phyloP scores from a whole-genome alignment of 345 rosid species.

The Laguncularia racemosa region DNA sequence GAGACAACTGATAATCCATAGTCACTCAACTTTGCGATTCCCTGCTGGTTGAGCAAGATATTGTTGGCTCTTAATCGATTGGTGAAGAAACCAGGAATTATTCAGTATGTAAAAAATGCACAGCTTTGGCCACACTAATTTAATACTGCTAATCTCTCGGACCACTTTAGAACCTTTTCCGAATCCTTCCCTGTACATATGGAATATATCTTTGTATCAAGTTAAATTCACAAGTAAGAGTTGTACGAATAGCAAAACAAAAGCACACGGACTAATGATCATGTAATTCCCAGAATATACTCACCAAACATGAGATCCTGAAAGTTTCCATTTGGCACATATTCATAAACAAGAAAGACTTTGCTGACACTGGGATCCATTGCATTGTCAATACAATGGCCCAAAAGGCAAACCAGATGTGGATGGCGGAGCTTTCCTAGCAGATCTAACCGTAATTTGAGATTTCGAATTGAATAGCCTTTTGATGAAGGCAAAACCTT shows the following conservation, averaged over 20 bases:
- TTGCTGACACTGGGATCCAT: constrained; percentile 28
- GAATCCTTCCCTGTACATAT: constrained; percentile 25
- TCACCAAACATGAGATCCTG: constrained; percentile 41
- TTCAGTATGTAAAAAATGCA: constrained; percentile 76
- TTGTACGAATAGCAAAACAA: too few species aligned
- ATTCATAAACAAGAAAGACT: constrained; percentile 42
- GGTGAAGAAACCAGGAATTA: constrained; percentile 74
- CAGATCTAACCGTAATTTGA: constrained; percentile 40
- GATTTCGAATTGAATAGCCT: constrained; percentile 35
- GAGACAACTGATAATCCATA: constrained; percentile 69
- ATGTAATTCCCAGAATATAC: too few species aligned
- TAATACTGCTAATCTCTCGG: constrained; percentile 56
- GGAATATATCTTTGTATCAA: too few species aligned
- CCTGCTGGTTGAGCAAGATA: constrained; percentile 54
- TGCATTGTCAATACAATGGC: constrained; percentile 40
- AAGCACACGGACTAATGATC: too few species aligned
- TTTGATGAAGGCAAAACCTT: constrained; percentile 36
- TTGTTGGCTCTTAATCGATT: constrained; percentile 57
- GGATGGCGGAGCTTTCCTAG: constrained; percentile 47
- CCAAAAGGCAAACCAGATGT: constrained; percentile 44
- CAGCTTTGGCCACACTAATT: constrained; percentile 60
- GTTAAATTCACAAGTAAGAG: too few species aligned
- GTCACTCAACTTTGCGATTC: constrained; percentile 65
- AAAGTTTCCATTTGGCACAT: constrained; percentile 27
- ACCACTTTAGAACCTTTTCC: constrained; percentile 44